Evolutionary conservation across 1,139 yeast species (phyloP).

Genomic region (Geotrichum fermentans): DNA sequence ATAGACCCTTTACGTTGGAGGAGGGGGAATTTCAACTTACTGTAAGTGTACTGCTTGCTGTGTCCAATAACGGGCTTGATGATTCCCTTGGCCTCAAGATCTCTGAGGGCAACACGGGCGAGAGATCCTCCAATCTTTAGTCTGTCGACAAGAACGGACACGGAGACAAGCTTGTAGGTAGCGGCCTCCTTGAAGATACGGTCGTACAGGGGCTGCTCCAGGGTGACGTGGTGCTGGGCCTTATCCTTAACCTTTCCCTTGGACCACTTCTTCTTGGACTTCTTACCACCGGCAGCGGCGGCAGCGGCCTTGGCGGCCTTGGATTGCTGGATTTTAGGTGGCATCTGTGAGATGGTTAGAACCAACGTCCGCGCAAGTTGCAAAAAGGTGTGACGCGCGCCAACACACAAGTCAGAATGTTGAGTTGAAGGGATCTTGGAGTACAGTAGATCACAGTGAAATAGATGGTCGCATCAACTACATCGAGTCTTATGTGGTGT

Average conservation of each 20-base stretch:
- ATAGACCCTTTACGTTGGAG: too few species aligned
- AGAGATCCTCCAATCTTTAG: constrained; percentile 98
- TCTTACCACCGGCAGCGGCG: constrained; percentile 99
- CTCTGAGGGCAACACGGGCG: constrained; percentile 97
- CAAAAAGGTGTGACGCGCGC: too few species aligned
- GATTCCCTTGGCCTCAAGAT: constrained; percentile 91
- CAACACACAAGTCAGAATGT: too few species aligned
- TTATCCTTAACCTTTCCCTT: constrained; percentile 99
- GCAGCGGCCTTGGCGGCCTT: constrained; percentile 99
- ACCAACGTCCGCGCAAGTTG: too few species aligned
- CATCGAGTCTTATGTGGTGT: background rate
- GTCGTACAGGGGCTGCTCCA: constrained; percentile 98
- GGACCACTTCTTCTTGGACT: constrained; percentile 99
- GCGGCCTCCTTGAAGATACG: constrained; percentile 99
- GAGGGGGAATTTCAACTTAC: constrained; percentile 26
- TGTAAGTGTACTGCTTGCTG: constrained; percentile 95
- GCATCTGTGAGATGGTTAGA: constrained; percentile 52
- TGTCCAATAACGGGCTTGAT: constrained; percentile 92
- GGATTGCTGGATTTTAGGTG: constrained; percentile 98
- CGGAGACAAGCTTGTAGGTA: constrained; percentile 97
- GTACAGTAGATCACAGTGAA: too few species aligned
- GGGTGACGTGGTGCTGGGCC: constrained; percentile 97
- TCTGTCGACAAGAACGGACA: constrained; percentile 97
- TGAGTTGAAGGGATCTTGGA: too few species aligned
- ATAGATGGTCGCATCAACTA: too few species aligned